A percentile compares a stretch with the other conserved stretches of the same genome.
Evolutionary conservation across 2,329 filamentous ascomycete species (phyloP).

Genomic region (Cladosporium oxysporum): DNA sequence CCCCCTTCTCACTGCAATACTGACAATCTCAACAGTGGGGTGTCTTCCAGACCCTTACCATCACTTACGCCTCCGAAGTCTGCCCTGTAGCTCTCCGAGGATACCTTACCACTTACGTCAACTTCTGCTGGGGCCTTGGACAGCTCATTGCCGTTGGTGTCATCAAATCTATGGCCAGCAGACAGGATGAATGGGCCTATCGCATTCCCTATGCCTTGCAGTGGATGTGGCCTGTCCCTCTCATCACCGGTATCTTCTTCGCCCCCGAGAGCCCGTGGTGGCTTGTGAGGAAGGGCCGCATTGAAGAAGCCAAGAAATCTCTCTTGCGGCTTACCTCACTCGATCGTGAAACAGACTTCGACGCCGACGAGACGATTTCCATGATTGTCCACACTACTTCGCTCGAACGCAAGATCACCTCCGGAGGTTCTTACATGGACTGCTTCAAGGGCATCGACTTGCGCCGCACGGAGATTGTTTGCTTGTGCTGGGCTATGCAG

Average conservation of each 20-base stretch:
- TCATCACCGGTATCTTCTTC: conserved; percentile 66
- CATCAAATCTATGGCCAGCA: conserved; percentile 66
- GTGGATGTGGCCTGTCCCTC: conserved; percentile 75
- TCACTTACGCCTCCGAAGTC: conserved; percentile 62
- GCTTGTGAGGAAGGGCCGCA: conserved; percentile 66
- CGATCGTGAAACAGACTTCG: conserved; percentile 68
- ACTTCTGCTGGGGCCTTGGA: conserved; percentile 75
- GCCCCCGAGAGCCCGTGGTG: conserved; percentile 67
- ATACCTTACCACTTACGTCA: conserved; percentile 73
- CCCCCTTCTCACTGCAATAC: background rate
- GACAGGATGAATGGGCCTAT: conserved; percentile 68
- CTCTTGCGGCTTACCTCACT: conserved; percentile 67
- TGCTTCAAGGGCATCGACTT: conserved; percentile 80
- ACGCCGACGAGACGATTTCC: conserved; percentile 79
- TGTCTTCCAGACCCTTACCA: conserved; percentile 36
- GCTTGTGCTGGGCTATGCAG: conserved; percentile 54
- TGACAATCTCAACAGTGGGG: conserved; percentile 16
- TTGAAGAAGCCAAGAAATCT: conserved; percentile 66
- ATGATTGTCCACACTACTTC: conserved; percentile 93
- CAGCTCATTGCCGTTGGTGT: conserved; percentile 73
- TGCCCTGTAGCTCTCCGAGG: conserved; percentile 71
- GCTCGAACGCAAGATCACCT: conserved; percentile 73
- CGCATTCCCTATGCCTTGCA: conserved; percentile 71
- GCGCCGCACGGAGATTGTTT: conserved; percentile 75
- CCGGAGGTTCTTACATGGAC: conserved; percentile 73